Conservation (phyloP, 352 stramenopile genomes). For the Pilasporangium apinafurcum region DNA sequence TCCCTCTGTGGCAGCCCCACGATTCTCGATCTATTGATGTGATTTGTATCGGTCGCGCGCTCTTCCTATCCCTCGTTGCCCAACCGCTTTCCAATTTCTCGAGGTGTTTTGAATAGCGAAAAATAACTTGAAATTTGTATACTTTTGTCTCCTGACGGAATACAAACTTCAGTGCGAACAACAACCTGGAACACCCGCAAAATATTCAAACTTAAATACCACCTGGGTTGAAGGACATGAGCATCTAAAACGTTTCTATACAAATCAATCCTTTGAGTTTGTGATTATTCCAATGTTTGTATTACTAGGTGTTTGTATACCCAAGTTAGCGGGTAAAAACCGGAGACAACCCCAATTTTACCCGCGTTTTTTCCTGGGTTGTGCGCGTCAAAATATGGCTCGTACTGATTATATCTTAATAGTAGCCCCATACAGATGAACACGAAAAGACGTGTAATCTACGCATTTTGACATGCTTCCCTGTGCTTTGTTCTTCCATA, state of each 20-base stretch:
- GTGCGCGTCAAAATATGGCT: too few relatives aligned
- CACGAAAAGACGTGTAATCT: too few relatives aligned
- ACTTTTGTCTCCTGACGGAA: not conserved
- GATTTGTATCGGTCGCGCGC: not conserved
- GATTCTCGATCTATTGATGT: not conserved
- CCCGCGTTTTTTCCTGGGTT: conserved; percentile 38
- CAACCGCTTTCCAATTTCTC: conserved; percentile 27
- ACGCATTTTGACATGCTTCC: too few relatives aligned
- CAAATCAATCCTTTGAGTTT: not conserved
- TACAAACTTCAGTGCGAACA: conserved; percentile 21
- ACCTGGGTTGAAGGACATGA: conserved; percentile 7
- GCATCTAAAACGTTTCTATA: not conserved
- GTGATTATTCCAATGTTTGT: not conserved
- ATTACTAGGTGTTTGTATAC: conserved; percentile 2
- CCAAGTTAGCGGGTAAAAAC: conserved; percentile 31
- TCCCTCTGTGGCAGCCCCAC: not conserved
- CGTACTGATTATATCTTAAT: too few relatives aligned
- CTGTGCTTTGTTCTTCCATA: too few relatives aligned
- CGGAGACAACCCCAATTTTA: conserved; percentile 26
- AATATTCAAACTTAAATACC: conserved; percentile 11
- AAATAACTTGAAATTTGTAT: conserved; percentile 28
- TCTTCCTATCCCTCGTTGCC: conserved; percentile 3
- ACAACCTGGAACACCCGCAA: conserved; percentile 1
- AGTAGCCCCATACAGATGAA: too few relatives aligned
- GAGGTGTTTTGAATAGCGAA: not conserved